Evolutionary conservation across 495 filamentous ascomycete species (phyloP), one percentile per base, ranked within the genome.

Genomic region (Clavariopsis aquatica): DNA sequence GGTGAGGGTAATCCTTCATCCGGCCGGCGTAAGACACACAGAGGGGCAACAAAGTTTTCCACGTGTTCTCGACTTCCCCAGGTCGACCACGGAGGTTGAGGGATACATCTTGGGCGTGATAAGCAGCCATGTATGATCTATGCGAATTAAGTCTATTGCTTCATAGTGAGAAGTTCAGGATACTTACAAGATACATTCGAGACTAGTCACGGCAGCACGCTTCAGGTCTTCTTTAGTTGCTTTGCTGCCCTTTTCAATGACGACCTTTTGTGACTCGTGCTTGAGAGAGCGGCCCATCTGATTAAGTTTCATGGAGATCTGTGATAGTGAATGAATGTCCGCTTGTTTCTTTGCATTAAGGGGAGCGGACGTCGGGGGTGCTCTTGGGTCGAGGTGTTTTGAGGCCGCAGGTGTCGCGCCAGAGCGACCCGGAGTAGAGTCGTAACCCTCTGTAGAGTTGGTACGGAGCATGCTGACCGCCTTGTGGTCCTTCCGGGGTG

Each of bases 101-200:
- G 10, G 52, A 38, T 4, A 43, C 7, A 29, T 72, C 69, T 36
- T 47, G 43, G 13, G 47, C 52, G 46, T 66, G 53, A 34, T 59
- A 69, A 13, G 69, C 51, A 41, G 60, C 55, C 49, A 69, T 59
- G 51, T 63, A 72, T 5, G 65, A 61, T 1, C 58, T 70, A 38
- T 34, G 12, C n/a, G 15, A n/a, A 36, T 53, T 60, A 20, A 66
- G 28, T 19, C 36, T 47, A 13, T 43, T 17, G 38, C 31, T 49
- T 43, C 54, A 27, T 41, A 26, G 8, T 13, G 41, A 51, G 17
- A 10, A 22, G 8, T 29, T 10, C 19, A 27, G 29, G 17, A 17
- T 3, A 47, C 61, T 65, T 53, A 69, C 60, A 71, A 28, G 24
- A 71, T 65, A 52, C 69, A 71, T 26, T 71, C 69, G 27, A 71